Base-by-base conservation (phyloP, 1,284 basidiomycete genomes). In the Flammula alnicola region DNA sequence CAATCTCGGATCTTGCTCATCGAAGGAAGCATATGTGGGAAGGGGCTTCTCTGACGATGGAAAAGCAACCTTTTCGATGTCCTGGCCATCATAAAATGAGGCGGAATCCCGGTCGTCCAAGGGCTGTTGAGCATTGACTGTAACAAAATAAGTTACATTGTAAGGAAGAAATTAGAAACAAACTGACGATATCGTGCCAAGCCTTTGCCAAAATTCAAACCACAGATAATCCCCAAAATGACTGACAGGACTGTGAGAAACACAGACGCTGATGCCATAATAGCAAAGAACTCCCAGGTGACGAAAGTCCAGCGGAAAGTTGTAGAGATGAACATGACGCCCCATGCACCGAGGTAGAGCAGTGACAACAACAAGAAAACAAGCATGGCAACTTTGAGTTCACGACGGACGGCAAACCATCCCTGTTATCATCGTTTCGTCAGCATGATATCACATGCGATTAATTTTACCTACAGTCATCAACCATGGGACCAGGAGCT, bases 271-370 rank as follows among this genome's bases (percentile, higher is more conserved):
- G 72, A 65, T 5, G 81, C 76, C 70, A 88, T 83, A 50, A 86
- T 61, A 45, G 79, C 76, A 68, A 91, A 91, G 73, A 91, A 90
- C 5, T 67, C 64, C 88, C 89, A 91, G 12, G 81, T 80, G 31
- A 76, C 66, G 65, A 87, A 90, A 12, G 82, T 84, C 83, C 87
- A 88, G 39, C 84, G 80, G 78, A 91, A 91, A 2, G 83, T 80
- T 12, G 72, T 71, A 22, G 85, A 80, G 38, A 79, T 70, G 64
- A 92, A 91, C 82, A 90, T 88, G 46, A 80, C 67, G 40, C 81
- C 76, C 83, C 83, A 91, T 30, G 81, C 84, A 41, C 70, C 75
- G 31, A 89, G 72, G 63, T 88, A 85, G 9, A 80, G 63, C 25
- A 80, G 55, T 5, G 82, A 84, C 43, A 88, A 57, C 11, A 73